These are phyloP conservation scores for Tagetes patula DNA, from an alignment of 129 eudicot species.

Conservation along the genomic window DNA sequence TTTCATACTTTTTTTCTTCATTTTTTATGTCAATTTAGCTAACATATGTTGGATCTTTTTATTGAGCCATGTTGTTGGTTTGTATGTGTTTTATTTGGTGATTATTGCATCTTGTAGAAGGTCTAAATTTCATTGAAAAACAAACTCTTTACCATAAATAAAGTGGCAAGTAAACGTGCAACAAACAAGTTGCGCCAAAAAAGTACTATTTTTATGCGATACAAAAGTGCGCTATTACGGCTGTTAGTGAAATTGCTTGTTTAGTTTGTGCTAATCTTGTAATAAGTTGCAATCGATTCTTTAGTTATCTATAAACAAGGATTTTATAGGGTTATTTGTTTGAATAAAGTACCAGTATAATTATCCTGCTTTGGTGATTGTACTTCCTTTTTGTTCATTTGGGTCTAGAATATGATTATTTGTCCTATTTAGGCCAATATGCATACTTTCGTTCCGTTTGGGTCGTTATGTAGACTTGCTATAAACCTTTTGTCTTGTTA, in stretches of 20 bases:
- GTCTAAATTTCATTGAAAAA: no score
- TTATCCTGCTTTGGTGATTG: not conserved
- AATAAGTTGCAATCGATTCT: constrained; percentile 1
- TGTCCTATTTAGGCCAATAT: not conserved
- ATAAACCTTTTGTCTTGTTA: not conserved
- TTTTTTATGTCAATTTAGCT: not conserved
- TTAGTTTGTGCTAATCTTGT: not conserved
- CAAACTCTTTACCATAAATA: not conserved
- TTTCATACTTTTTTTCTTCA: not conserved
- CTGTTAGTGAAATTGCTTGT: not conserved
- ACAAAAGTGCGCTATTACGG: not conserved
- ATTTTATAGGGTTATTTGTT: not conserved
- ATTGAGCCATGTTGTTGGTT: not conserved
- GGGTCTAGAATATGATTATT: not conserved
- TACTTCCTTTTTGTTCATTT: not conserved
- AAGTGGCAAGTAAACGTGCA: no score
- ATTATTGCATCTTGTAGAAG: not conserved
- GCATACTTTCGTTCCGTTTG: not conserved
- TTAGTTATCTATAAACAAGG: not conserved
- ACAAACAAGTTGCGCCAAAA: no score
- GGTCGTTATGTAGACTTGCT: not conserved
- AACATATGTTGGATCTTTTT: no score
- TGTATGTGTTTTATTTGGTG: not conserved
- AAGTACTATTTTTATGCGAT: not conserved
- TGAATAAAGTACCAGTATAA: not conserved